Conservation (phyloP, 2,329 filamentous ascomycete genomes). For the Paecilomyces variotii region DNA sequence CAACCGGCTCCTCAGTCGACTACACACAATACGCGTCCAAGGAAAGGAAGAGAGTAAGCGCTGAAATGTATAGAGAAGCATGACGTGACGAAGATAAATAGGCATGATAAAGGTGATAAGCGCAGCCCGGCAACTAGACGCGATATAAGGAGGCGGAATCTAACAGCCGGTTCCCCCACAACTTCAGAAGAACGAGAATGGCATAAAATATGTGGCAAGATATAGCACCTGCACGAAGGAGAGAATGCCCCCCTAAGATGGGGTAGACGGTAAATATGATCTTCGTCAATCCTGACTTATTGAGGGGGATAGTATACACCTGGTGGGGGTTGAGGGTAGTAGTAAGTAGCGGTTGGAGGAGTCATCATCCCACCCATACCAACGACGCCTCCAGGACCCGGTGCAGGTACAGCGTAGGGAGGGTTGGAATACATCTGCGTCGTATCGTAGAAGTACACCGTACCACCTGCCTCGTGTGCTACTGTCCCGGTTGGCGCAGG, state of each 20-base stretch:
- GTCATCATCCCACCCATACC: slow-evolving; percentile 78
- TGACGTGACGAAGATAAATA: neutral
- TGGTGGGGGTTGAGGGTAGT: slow-evolving; percentile 50
- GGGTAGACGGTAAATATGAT: neutral
- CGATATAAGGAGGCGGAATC: neutral
- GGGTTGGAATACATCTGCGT: slow-evolving; percentile 54
- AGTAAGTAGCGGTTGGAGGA: slow-evolving; percentile 45
- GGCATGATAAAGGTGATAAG: neutral
- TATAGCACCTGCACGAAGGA: neutral
- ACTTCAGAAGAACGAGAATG: neutral
- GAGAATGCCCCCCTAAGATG: neutral
- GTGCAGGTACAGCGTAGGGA: slow-evolving; percentile 42
- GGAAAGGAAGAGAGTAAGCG: neutral
- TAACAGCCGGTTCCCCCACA: neutral
- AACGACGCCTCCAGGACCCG: slow-evolving; percentile 47
- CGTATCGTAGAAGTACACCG: slow-evolving; percentile 89
- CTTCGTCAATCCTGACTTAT: slow-evolving; percentile 7
- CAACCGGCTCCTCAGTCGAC: neutral
- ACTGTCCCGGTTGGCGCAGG: slow-evolving; percentile 48
- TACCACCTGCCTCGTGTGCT: slow-evolving; percentile 87
- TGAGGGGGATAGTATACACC: slow-evolving; percentile 52
- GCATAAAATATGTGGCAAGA: neutral
- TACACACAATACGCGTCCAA: neutral
- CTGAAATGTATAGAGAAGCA: neutral
- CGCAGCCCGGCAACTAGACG: neutral